These are phyloP conservation scores for Pleurotus salmoneostramineus DNA, from an alignment of 768 basidiomycete genomes.

Conservation along the genomic window DNA sequence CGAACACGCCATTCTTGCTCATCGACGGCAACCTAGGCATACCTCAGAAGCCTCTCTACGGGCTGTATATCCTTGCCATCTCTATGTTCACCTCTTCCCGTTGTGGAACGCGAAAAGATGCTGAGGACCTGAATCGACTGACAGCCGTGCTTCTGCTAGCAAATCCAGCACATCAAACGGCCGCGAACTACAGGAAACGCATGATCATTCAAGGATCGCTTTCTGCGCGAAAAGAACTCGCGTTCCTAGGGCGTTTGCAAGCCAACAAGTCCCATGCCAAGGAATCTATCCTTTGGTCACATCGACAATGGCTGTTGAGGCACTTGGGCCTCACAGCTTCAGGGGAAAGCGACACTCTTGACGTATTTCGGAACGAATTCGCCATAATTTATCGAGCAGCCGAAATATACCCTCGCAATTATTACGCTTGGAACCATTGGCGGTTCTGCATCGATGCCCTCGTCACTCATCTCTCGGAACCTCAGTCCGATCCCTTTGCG, in stretches of 20 bases:
- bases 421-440: slow-evolving; percentile 71
- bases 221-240: slow-evolving; percentile 42
- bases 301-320: slow-evolving; percentile 62
- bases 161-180: slow-evolving; percentile 70
- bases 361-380: slow-evolving; percentile 43
- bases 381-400: slow-evolving; percentile 43
- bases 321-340: slow-evolving; percentile 18
- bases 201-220: slow-evolving; percentile 37
- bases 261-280: slow-evolving; percentile 55
- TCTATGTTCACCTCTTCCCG: slow-evolving; percentile 24
- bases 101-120: slow-evolving; percentile 13
- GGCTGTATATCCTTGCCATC: slow-evolving; percentile 45
- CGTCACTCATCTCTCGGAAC: slow-evolving; percentile 14
- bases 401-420: slow-evolving; percentile 67
- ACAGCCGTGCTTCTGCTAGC: slow-evolving; percentile 53
- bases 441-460: slow-evolving; percentile 39
- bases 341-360: slow-evolving; percentile 27
- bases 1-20: slow-evolving; percentile 43
- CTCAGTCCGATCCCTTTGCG: slow-evolving; percentile 17
- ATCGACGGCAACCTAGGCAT: slow-evolving; percentile 60
- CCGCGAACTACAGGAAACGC: slow-evolving; percentile 56
- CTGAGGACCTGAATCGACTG: slow-evolving; percentile 21
- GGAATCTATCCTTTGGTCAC: slow-evolving; percentile 66
- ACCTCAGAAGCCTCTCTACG: slow-evolving; percentile 53
- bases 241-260: slow-evolving; percentile 38